Base-by-base conservation (phyloP, 495 filamentous ascomycete genomes). In the Tuber microsphaerosporum region DNA sequence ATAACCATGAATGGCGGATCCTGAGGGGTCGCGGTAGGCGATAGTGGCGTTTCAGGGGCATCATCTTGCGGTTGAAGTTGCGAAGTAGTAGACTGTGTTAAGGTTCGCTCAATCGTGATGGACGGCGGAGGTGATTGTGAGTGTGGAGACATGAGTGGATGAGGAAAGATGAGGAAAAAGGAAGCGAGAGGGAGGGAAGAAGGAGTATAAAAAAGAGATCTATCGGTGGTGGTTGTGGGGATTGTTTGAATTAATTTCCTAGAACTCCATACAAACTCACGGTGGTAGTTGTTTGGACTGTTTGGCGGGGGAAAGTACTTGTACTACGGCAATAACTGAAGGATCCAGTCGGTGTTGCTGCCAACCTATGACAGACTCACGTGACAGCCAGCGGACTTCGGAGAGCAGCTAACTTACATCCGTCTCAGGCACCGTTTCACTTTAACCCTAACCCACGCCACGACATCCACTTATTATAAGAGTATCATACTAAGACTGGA, bases 41-140 rank as follows among this genome's bases (percentile, higher is more conserved):
- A 75, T 20, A 79, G 45, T 2, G 77, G 76, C n/a, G 76, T 79
- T 39, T 61, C 43, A 3, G 75, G 45, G 22, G 70, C 72, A 42
- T 79, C 77, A 22, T 75, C 39, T 3, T 69, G 56, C 17, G 72
- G 72, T 34, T 19, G 26, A 31, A 34, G 26, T 65, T 65, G 56
- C 14, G 56, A 65, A 19, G 26, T 5, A 8, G 26, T 65, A 19
- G 56, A 65, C 12, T 26, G 26, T 65, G 56, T 34, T 65, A 26
- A 16, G 6, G 26, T 34, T 65, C 56, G 56, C 56, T 65, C 26
- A 65, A 31, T 12, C 7, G 12, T 65, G 56, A 65, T 65, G 5
- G 56, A 65, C 14, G 56, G 26, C 16, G 14, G 26, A 65, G 31
- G 26, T 9, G 56, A 65, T 34, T 16, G 56, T 7, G 56, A 34